A percentile compares a stretch with the other conserved stretches of the same genome.
phyloP scores from a whole-genome alignment of 2,329 filamentous ascomycete species.

The Xylogone sp. region DNA sequence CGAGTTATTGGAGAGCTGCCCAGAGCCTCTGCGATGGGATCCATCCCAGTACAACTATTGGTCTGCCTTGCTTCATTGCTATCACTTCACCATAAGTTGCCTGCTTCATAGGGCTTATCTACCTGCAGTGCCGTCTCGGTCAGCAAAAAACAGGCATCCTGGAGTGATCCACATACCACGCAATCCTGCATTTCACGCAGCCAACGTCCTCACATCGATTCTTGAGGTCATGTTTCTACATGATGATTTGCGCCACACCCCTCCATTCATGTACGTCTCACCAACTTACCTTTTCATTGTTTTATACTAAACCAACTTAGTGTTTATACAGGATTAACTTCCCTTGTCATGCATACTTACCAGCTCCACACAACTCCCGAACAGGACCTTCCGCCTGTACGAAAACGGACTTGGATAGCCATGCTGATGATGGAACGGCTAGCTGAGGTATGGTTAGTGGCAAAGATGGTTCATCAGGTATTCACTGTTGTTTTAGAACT shows the following conservation, averaged over 20 bases:
- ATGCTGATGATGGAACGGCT: slow-evolving; percentile 89
- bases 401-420: slow-evolving; percentile 78
- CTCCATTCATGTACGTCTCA: slow-evolving; percentile 65
- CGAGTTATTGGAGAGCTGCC: slow-evolving; percentile 94
- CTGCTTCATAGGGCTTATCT: slow-evolving; percentile 90
- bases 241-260: slow-evolving; percentile 79
- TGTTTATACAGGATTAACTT: slow-evolving; percentile 92
- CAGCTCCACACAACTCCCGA: slow-evolving; percentile 91
- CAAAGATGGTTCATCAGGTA: slow-evolving; percentile 93
- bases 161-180: slow-evolving; percentile 84
- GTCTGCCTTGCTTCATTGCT: slow-evolving; percentile 87
- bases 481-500: slow-evolving; percentile 83
- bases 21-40: slow-evolving; percentile 89
- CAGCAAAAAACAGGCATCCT: slow-evolving; percentile 57
- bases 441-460: slow-evolving; percentile 90
- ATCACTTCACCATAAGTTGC: slow-evolving; percentile 94
- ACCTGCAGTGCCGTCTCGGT: slow-evolving; percentile 70
- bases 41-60: slow-evolving; percentile 86
- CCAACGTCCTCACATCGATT: slow-evolving; percentile 92
- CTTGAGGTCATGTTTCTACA: slow-evolving; percentile 81
- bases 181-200: slow-evolving; percentile 92
- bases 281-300: neutral
- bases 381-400: slow-evolving; percentile 79
- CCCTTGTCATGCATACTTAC: slow-evolving; percentile 98
- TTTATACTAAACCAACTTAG: neutral